Percentiles rank a stretch among this genome's conserved stretches.
Evolutionary conservation across 129 eudicot species (phyloP).

Genomic region (Deinandra increscens): DNA sequence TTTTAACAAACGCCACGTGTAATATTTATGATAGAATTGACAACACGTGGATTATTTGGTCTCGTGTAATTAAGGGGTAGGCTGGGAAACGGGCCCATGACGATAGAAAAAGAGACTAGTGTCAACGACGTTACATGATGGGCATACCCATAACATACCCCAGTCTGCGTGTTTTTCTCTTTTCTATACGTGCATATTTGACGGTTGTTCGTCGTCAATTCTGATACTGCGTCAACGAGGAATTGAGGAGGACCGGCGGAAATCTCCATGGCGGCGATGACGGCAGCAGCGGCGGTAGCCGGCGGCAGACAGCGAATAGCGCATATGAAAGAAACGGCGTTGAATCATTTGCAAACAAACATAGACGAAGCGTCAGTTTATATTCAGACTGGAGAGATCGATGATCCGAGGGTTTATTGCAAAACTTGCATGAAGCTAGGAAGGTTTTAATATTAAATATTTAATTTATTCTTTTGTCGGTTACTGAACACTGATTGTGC

Average conservation of each 20-base stretch:
- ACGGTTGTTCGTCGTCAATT: background rate
- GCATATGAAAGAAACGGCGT: background rate
- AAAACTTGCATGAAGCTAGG: conserved; percentile 22
- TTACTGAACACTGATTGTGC: conserved; percentile 10
- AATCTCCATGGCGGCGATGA: background rate
- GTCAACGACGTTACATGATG: no score
- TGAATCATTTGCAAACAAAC: conserved; percentile 12
- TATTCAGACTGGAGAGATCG: conserved; percentile 23
- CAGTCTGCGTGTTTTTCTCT: conserved; percentile 1
- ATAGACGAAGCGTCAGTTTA: conserved; percentile 12
- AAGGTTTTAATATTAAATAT: conserved; percentile 4
- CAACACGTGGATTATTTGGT: no score
- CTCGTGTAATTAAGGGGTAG: no score
- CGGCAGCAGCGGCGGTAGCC: background rate
- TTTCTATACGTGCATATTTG: background rate
- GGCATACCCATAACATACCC: no score
- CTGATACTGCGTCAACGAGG: background rate
- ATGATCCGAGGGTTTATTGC: conserved; percentile 10
- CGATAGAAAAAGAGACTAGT: no score
- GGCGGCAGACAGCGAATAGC: background rate
- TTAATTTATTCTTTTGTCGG: background rate
- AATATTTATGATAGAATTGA: no score
- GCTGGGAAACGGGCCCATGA: no score
- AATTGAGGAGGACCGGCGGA: conserved; percentile 10
- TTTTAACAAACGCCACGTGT: no score